Conservation (phyloP, 2,329 filamentous ascomycete species). For the Penicillium brasilianum region DNA sequence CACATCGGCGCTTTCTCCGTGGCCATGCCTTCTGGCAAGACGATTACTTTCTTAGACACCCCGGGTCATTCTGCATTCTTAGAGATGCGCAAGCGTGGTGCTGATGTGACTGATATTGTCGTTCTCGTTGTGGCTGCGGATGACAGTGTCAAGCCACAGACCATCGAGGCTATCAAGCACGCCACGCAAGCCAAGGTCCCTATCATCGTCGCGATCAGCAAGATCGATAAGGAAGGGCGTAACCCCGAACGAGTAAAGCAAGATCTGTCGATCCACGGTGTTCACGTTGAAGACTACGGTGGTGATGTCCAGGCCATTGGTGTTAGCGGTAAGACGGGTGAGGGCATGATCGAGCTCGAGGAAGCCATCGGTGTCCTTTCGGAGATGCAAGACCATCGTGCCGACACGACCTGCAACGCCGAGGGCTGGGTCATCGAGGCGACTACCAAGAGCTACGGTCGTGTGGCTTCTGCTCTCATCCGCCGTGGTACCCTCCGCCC, state of each 20-base stretch:
- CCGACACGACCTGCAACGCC: constrained; percentile 74
- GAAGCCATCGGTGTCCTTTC: constrained; percentile 85
- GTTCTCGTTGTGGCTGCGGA: constrained; percentile 95
- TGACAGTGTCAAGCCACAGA: constrained; percentile 97
- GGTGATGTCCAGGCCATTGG: constrained; percentile 91
- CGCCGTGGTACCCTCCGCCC: constrained; percentile 81
- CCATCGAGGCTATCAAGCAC: constrained; percentile 93
- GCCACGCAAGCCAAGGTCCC: constrained; percentile 85
- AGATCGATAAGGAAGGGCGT: constrained; percentile 86
- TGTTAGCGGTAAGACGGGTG: constrained; percentile 91
- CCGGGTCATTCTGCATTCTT: constrained; percentile 95
- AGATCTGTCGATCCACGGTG: constrained; percentile 79
- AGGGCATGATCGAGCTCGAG: constrained; percentile 89
- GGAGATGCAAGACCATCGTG: constrained; percentile 88
- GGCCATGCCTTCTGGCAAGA: constrained; percentile 79
- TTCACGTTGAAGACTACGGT: constrained; percentile 93
- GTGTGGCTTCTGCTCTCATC: constrained; percentile 86
- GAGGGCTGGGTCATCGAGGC: constrained; percentile 96
- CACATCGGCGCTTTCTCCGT: constrained; percentile 98
- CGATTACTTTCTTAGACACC: constrained; percentile 95
- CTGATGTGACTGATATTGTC: constrained; percentile 95
- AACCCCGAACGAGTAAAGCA: constrained; percentile 83
- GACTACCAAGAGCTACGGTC: constrained; percentile 81
- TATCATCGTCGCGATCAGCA: constrained; percentile 97
- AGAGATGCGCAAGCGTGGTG: constrained; percentile 92